A percentile compares a stretch with the other conserved stretches of the same genome.
phyloP scores from a whole-genome alignment of 2,329 filamentous ascomycete species.

The Aspergillus eucalypticola region DNA sequence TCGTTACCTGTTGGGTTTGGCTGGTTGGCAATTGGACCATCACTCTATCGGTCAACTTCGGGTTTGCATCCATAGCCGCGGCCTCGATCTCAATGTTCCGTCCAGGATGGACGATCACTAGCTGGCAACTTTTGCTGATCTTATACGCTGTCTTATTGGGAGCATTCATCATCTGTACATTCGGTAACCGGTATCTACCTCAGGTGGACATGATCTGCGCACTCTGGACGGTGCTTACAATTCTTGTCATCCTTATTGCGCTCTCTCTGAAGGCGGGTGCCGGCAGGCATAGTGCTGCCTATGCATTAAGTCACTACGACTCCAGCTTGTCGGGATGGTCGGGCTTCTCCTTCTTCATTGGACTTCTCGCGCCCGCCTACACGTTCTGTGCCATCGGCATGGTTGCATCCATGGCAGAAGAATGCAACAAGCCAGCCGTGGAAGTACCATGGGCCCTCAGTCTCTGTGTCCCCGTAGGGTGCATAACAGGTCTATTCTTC shows the following conservation, averaged over 20 bases:
- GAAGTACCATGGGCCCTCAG: constrained; percentile 57
- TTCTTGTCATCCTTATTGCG: constrained; percentile 59
- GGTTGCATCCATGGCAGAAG: constrained; percentile 64
- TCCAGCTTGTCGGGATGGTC: constrained; percentile 59
- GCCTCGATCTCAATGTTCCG: constrained; percentile 57
- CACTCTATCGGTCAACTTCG: constrained; percentile 57
- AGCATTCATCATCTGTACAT: constrained; percentile 65
- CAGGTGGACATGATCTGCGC: constrained; percentile 61
- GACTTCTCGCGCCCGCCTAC: constrained; percentile 60
- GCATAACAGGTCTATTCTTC: constrained; percentile 58
- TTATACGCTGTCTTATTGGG: constrained; percentile 69
- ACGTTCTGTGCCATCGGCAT: constrained; percentile 63
- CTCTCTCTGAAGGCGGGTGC: constrained; percentile 56
- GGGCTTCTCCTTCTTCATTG: constrained; percentile 63
- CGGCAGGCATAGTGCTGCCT: constrained; percentile 54
- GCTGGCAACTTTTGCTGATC: constrained; percentile 70
- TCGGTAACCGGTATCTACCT: constrained; percentile 68
- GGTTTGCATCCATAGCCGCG: constrained; percentile 56
- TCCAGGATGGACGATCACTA: constrained; percentile 52
- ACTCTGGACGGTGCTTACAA: constrained; percentile 57
- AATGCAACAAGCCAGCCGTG: constrained; percentile 54
- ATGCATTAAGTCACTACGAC: constrained; percentile 60
- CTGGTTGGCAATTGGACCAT: constrained; percentile 56
- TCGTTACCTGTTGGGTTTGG: constrained; percentile 57
- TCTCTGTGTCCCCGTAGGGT: constrained; percentile 55